phyloP scores from a whole-genome alignment of 805 yeast species.

The Limtongia smithiae region DNA sequence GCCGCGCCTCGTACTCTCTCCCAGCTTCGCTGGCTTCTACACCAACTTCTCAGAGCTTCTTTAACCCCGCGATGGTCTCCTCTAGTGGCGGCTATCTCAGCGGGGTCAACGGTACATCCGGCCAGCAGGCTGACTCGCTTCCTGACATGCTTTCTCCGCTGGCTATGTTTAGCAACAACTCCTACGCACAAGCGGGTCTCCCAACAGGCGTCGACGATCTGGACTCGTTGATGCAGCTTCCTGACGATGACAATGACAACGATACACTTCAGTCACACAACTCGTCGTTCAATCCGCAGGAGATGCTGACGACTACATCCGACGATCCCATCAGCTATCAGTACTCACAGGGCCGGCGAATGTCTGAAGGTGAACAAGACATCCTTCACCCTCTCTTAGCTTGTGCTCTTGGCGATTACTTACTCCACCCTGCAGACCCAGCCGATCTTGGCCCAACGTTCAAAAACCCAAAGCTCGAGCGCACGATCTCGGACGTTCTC shows the following conservation, averaged over 20 bases:
- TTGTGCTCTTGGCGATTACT: constrained; percentile 7
- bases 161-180: not conserved
- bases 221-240: too few relatives aligned
- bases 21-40: constrained; percentile 28
- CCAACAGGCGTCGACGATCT: too few relatives aligned
- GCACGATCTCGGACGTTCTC: constrained; percentile 55
- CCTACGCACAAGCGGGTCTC: too few relatives aligned
- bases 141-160: constrained; percentile 10
- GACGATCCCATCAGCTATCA: not conserved
- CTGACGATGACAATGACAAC: not conserved
- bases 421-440: constrained; percentile 15
- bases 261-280: too few relatives aligned
- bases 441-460: constrained; percentile 30
- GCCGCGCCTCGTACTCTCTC: constrained; percentile 25
- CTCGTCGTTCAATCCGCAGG: too few relatives aligned
- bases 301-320: not conserved
- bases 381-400: not conserved
- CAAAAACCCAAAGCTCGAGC: constrained; percentile 45
- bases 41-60: constrained; percentile 23
- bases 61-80: constrained; percentile 10
- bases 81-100: not conserved
- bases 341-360: constrained; percentile 21
- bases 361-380: constrained; percentile 22
- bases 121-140: constrained; percentile 2
- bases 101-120: too few relatives aligned